Evolutionary conservation across 306 rosid genomes (phyloP).

Genomic region (Cyamopsis tetragonoloba): DNA sequence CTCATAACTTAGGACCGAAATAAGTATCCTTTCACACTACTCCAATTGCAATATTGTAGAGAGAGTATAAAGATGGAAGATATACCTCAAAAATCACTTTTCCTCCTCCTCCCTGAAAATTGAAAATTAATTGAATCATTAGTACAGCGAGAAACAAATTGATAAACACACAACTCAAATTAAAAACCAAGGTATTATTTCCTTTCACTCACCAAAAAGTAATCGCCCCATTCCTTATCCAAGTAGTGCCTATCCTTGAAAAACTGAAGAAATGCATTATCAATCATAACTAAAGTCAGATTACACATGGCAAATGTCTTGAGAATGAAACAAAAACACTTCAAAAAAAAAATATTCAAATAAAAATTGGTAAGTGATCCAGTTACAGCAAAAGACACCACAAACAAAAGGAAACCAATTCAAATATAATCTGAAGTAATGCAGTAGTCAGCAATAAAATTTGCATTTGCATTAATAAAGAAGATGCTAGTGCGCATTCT

Average conservation of each 20-base stretch:
- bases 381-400: constrained; percentile 6
- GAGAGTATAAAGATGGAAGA: neutral
- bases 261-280: constrained; percentile 46
- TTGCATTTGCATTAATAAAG: constrained; percentile 2
- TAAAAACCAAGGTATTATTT: neutral
- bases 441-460: constrained; percentile 2
- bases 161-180: neutral
- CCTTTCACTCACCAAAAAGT: constrained; percentile 67
- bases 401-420: neutral
- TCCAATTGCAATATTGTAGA: neutral
- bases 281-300: constrained; percentile 19
- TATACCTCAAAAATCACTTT: constrained; percentile 79
- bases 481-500: neutral
- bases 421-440: neutral
- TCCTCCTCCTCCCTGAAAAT: constrained; percentile 59
- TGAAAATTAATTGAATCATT: neutral
- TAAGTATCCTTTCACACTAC: neutral
- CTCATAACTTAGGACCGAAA: neutral
- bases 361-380: neutral
- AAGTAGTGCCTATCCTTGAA: constrained; percentile 86
- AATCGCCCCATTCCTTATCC: constrained; percentile 95
- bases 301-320: constrained; percentile 1
- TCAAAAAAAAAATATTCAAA: neutral
- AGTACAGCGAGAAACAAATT: neutral
- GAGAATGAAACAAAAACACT: neutral